phyloP scores from a whole-genome alignment of 2,329 filamentous ascomycete species.

The Cadophora malorum region DNA sequence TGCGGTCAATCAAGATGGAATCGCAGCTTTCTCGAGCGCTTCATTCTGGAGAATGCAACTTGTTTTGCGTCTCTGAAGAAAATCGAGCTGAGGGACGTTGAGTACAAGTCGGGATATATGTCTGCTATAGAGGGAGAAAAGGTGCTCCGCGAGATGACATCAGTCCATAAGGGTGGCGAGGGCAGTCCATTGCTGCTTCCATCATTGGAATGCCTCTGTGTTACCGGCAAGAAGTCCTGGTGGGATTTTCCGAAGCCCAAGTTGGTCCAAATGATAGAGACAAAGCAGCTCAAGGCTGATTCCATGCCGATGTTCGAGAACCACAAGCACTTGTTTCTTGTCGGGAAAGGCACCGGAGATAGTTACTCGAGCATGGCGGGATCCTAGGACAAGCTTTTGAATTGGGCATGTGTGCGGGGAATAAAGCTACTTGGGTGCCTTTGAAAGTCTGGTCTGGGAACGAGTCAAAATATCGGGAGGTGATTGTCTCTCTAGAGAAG shows the following conservation, averaged over 20 bases:
- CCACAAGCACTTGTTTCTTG: not conserved
- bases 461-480: not conserved
- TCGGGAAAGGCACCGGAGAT: not conserved
- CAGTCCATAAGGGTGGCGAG: not conserved
- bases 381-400: not conserved
- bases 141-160: not conserved
- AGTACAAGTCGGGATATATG: not conserved
- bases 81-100: not conserved
- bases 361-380: not conserved
- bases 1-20: not conserved
- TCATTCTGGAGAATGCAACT: not conserved
- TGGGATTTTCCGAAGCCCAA: no score
- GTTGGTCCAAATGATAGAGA: not conserved
- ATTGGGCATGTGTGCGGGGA: not conserved
- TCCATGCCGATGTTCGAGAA: not conserved
- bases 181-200: not conserved
- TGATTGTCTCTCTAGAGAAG: not conserved
- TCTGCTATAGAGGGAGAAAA: not conserved
- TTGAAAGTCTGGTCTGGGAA: not conserved
- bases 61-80: not conserved
- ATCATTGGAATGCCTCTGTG: not conserved
- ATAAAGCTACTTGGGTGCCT: not conserved
- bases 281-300: not conserved
- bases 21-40: not conserved
- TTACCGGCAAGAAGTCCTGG: no score